These are phyloP conservation scores for Saccharomycopsis fibuligera DNA, from an alignment of 805 yeast genomes.

Conservation along the genomic window DNA sequence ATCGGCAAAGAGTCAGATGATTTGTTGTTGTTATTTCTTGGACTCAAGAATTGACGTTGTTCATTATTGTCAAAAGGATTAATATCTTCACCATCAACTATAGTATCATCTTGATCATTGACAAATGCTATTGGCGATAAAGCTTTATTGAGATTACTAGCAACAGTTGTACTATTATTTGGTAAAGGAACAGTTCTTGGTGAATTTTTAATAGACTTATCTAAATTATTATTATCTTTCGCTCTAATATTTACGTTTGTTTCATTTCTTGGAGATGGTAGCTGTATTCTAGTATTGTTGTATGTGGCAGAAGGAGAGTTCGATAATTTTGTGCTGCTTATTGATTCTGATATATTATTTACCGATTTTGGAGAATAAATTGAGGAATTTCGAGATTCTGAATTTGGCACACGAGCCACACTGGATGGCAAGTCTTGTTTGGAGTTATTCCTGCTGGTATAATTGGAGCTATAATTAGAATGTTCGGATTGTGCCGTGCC, in stretches of 20 bases:
- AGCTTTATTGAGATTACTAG: neutral
- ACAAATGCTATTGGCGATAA: slow-evolving; percentile 15
- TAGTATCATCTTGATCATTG: slow-evolving; percentile 3
- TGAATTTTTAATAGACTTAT: neutral
- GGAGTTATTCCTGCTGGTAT: slow-evolving; percentile 13
- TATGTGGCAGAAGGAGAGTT: slow-evolving; percentile 20
- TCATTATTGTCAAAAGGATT: slow-evolving; percentile 14
- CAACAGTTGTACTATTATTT: neutral
- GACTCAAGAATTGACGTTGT: neutral
- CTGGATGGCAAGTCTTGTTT: slow-evolving; percentile 4
- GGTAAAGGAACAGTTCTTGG: neutral
- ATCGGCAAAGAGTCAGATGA: slow-evolving; percentile 7
- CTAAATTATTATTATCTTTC: neutral
- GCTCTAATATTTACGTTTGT: neutral
- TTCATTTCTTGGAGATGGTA: slow-evolving; percentile 17
- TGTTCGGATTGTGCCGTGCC: neutral
- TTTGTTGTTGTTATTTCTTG: slow-evolving; percentile 8
- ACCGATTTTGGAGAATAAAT: slow-evolving; percentile 17
- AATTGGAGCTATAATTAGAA: slow-evolving; percentile 16
- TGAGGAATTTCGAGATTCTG: slow-evolving; percentile 13
- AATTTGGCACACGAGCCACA: neutral
- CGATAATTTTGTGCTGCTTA: neutral
- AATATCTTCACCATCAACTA: neutral
- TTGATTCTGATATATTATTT: neutral
- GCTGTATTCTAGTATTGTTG: slow-evolving; percentile 18